These are phyloP conservation scores for Ascocoryne sarcoides DNA, from an alignment of 2,329 filamentous ascomycete genomes.

Conservation along the genomic window DNA sequence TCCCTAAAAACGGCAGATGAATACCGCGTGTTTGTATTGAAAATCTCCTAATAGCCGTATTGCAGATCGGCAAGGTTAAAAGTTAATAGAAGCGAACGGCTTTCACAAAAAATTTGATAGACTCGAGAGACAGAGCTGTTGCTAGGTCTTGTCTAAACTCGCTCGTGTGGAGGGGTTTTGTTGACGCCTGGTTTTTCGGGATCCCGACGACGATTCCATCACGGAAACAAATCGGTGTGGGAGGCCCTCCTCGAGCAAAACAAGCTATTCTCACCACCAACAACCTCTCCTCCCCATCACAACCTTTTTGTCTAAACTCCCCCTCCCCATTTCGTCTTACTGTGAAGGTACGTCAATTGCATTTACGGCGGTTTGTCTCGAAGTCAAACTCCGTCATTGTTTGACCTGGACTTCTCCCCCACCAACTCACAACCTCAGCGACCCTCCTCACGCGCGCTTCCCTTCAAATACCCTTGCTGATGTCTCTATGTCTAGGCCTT, in stretches of 20 bases:
- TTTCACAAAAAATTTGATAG: too few species aligned
- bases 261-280: conserved; percentile 4
- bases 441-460: conserved; percentile 7
- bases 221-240: not conserved
- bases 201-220: too few species aligned
- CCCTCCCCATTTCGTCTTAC: conserved; percentile 7
- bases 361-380: conserved; percentile 5
- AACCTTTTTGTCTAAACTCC: not conserved
- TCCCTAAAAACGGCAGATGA: not conserved
- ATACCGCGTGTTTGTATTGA: too few species aligned
- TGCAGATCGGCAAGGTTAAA: too few species aligned
- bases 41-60: too few species aligned
- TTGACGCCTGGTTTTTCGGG: not conserved
- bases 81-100: too few species aligned
- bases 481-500: conserved; percentile 4
- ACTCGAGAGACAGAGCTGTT: too few species aligned
- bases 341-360: conserved; percentile 23
- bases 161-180: too few species aligned
- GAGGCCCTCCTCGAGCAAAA: not conserved
- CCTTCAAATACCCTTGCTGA: conserved; percentile 10
- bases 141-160: too few species aligned
- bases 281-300: conserved; percentile 2
- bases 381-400: conserved; percentile 19
- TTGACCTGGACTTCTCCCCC: conserved; percentile 12
- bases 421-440: conserved; percentile 13